Evolutionary conservation across 1,139 yeast genomes (phyloP).

Genomic region (Blastobotrys aristatus): DNA sequence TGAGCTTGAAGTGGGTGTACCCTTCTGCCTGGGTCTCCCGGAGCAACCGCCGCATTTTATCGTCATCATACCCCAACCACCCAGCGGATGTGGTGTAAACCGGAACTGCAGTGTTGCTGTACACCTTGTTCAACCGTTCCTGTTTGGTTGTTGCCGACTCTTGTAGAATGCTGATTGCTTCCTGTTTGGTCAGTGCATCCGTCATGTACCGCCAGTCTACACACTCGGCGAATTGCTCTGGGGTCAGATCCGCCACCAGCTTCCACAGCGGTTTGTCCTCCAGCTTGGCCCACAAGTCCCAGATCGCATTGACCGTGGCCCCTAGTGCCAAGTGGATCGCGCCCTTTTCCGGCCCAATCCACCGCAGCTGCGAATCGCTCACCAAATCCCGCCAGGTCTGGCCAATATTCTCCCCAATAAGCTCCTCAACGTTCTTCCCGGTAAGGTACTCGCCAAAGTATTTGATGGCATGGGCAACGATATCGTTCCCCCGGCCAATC

Average conservation of each 20-base stretch:
- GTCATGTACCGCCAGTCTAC: constrained; percentile 42
- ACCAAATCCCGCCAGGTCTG: constrained; percentile 38
- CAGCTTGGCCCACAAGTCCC: constrained; percentile 40
- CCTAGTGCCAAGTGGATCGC: constrained; percentile 37
- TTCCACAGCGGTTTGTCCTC: constrained; percentile 39
- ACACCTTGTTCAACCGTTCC: constrained; percentile 34
- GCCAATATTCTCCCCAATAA: constrained; percentile 35
- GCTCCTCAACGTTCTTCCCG: constrained; percentile 32
- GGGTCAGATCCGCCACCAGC: constrained; percentile 38
- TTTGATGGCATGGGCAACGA: constrained; percentile 33
- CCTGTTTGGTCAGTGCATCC: constrained; percentile 40
- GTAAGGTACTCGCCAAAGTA: constrained; percentile 32
- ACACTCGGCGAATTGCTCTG: constrained; percentile 41
- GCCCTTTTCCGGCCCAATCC: constrained; percentile 42
- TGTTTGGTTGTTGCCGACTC: constrained; percentile 30
- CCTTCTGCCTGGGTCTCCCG: constrained; percentile 37
- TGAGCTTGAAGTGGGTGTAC: constrained; percentile 40
- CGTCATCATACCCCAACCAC: constrained; percentile 42
- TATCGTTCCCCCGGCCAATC: constrained; percentile 35
- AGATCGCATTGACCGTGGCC: constrained; percentile 36
- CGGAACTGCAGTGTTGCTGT: constrained; percentile 38
- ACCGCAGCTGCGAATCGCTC: constrained; percentile 38
- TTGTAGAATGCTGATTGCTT: constrained; percentile 34
- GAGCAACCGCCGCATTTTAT: constrained; percentile 36
- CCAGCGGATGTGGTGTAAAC: constrained; percentile 45